Percentiles rank a stretch among this genome's conserved stretches.
Evolutionary conservation across 1,284 basidiomycete genomes (phyloP).

Genomic region (Trichosporon coremiiforme): DNA sequence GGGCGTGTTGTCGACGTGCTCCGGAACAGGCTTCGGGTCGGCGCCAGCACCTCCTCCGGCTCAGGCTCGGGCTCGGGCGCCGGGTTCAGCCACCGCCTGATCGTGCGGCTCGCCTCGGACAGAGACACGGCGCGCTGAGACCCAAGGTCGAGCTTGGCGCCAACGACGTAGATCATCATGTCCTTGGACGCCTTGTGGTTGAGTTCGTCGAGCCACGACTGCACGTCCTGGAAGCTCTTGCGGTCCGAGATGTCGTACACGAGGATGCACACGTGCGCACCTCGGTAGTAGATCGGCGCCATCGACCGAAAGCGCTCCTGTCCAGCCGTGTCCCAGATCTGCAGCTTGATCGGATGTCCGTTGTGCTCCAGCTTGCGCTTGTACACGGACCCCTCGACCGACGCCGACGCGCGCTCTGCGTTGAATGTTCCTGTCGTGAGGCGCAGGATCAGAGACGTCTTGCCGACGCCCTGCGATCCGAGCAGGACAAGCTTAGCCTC

Average conservation of each 20-base stretch:
- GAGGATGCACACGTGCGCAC: conserved; percentile 60
- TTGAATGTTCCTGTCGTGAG: conserved; percentile 91
- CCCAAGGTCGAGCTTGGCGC: conserved; percentile 51
- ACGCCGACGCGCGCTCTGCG: conserved; percentile 76
- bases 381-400: conserved; percentile 92
- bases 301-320: conserved; percentile 95
- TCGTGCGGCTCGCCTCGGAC: conserved; percentile 41
- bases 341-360: conserved; percentile 77
- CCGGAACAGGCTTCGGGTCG: conserved; percentile 39
- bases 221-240: conserved; percentile 84
- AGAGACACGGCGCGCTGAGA: conserved; percentile 43
- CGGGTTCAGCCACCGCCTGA: conserved; percentile 44
- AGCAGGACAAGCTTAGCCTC: conserved; percentile 97
- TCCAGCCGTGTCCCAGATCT: conserved; percentile 93
- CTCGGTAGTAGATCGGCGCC: conserved; percentile 67
- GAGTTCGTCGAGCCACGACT: conserved; percentile 82
- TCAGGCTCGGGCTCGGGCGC: conserved; percentile 29
- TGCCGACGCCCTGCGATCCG: conserved; percentile 95
- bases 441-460: conserved; percentile 88
- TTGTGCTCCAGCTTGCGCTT: conserved; percentile 90
- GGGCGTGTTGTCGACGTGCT: conserved; percentile 34
- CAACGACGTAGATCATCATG: conserved; percentile 54
- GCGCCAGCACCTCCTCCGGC: conserved; percentile 14
- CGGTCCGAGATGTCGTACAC: conserved; percentile 63
- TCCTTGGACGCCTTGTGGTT: conserved; percentile 49